Base-by-base conservation (phyloP, 768 basidiomycete species). In the Cyclocybe aegerita region DNA sequence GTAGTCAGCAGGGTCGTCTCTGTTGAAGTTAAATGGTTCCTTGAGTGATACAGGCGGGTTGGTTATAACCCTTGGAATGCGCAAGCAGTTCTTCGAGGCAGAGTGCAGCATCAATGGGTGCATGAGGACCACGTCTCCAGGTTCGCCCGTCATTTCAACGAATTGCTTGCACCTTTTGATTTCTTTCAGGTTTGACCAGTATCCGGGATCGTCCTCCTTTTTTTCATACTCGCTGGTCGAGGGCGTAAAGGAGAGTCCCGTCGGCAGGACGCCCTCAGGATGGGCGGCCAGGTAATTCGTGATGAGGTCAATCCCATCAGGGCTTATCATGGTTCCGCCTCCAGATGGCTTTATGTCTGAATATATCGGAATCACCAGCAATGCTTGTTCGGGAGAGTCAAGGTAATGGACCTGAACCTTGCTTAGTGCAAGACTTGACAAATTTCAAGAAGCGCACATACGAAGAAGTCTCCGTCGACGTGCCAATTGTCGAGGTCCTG, bases 101-200 rank as follows among this genome's bases (percentile, higher is more conserved):
- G 82, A 79, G 57, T 85, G 85, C 55, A 83, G 62, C 81, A 85
- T 85, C 43, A 85, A 64, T 9, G 83, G 81, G 63, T 85, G 82
- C 67, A 84, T 68, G 36, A 85, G 70, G 14, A 83, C 76, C 10
- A 85, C 83, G 60, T 85, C 84, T n/a, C 83, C 84, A 38, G 77
- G 62, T 50, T 80, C 70, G 36, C 83, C 83, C 2, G 81, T 83
- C 64, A 81, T 69, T 65, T 82, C 81, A 34, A 78, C 71, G 61
- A 82, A 77, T 29, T 70, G 50, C 46, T 60, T 58, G 63, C 72
- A 76, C 42, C 59, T 60, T 58, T 74, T 68, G 51, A 78, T 65
- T 55, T 71, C 73, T 39, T 71, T 61, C 43, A 74, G 65, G 60
- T 79, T 74, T 15, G 72, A 71, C 69, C 73, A 79, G 49, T 71